phyloP scores from a whole-genome alignment of 2,329 filamentous ascomycete genomes.

The Teratosphaeria gauchensis region DNA sequence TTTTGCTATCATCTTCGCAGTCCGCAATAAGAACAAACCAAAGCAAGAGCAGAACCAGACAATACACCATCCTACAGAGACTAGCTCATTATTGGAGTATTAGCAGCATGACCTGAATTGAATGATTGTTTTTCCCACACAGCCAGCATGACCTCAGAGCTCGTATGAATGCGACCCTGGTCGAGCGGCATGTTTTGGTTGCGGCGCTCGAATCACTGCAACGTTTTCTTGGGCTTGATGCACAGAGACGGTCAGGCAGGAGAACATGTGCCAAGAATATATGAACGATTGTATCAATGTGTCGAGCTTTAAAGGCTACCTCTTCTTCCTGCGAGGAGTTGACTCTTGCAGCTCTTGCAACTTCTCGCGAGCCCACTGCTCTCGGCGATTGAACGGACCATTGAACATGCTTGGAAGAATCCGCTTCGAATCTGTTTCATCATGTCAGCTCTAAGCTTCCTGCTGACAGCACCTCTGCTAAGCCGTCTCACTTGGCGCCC shows the following conservation, averaged over 20 bases:
- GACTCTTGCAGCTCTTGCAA: slow-evolving; percentile 27
- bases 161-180: neutral
- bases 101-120: neutral
- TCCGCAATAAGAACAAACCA: slow-evolving; percentile 33
- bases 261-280: neutral
- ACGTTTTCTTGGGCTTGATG: neutral
- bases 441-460: slow-evolving; percentile 4
- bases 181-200: neutral
- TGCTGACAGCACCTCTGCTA: neutral
- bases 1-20: slow-evolving; percentile 70
- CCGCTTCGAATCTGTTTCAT: slow-evolving; percentile 36
- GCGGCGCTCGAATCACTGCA: neutral
- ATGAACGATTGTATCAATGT: too few species aligned
- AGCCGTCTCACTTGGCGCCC: neutral
- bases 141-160: neutral
- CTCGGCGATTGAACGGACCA: slow-evolving; percentile 47
- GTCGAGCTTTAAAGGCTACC: slow-evolving; percentile 4
- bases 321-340: slow-evolving; percentile 19
- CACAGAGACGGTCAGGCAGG: too few species aligned
- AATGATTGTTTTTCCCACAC: too few species aligned
- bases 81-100: neutral
- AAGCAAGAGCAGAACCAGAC: slow-evolving; percentile 9
- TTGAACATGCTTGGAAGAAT: slow-evolving; percentile 57
- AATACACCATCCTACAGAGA: neutral
- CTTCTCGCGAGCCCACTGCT: slow-evolving; percentile 43